A percentile compares a stretch with the other conserved stretches of the same genome.
These are phyloP conservation scores for Colletotrichum sp. DNA, from an alignment of 2,329 filamentous ascomycete genomes.

Conservation along the genomic window DNA sequence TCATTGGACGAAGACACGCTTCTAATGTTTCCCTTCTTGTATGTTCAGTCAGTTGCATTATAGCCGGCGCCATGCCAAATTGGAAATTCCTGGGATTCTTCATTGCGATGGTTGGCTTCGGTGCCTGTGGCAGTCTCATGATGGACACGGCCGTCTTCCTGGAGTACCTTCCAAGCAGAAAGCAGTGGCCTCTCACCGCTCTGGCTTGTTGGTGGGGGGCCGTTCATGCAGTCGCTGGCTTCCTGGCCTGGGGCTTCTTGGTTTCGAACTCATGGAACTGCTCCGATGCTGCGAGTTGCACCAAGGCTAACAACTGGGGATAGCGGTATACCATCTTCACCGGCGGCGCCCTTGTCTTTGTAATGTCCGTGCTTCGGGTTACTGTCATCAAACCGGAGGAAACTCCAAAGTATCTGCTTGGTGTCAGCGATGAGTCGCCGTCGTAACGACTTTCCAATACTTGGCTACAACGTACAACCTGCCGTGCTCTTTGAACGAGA, in stretches of 20 bases:
- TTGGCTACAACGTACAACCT: not conserved
- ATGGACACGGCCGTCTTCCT: not conserved
- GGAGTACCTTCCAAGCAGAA: not conserved
- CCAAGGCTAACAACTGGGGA: not conserved
- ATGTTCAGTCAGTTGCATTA: not conserved
- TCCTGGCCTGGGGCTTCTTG: not conserved
- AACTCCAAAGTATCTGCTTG: not conserved
- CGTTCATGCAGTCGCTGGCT: not conserved
- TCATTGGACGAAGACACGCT: not conserved
- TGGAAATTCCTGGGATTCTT: not conserved
- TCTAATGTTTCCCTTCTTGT: not conserved
- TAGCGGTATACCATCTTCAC: not conserved
- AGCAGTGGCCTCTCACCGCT: not conserved
- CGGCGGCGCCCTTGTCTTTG: not conserved
- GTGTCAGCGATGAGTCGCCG: not conserved
- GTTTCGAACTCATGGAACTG: not conserved
- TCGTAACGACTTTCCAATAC: not conserved
- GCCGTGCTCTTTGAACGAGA: not conserved
- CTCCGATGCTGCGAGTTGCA: not conserved
- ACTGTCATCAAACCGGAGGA: not conserved
- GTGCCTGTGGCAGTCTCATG: not conserved
- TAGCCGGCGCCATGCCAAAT: not conserved
- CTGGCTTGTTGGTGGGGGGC: not conserved
- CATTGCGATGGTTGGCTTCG: not conserved
- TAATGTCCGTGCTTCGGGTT: not conserved